Evolutionary conservation across 352 stramenopile species (phyloP).

Genomic region (Phytopythium sindhum): DNA sequence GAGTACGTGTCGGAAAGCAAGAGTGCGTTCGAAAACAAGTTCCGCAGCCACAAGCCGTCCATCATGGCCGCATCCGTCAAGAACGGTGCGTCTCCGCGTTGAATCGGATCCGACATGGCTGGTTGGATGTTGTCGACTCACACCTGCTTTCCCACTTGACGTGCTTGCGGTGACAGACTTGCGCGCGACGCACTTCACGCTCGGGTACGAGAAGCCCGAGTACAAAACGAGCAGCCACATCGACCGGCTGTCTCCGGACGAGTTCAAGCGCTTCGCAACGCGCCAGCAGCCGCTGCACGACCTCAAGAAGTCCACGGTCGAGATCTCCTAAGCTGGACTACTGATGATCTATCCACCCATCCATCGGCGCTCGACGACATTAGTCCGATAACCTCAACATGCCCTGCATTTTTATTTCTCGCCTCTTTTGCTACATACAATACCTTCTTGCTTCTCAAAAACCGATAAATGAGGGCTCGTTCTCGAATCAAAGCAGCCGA

Average conservation of each 20-base stretch:
- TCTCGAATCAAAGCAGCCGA: not conserved
- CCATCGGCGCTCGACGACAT: not conserved
- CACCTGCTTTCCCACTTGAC: not conserved
- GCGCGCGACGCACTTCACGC: conserved; percentile 65
- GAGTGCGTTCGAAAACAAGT: conserved; percentile 69
- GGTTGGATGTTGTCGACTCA: conserved; percentile 2
- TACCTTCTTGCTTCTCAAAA: conserved; percentile 4
- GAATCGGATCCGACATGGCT: not conserved
- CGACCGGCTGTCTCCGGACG: conserved; percentile 37
- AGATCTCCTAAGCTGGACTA: conserved; percentile 38
- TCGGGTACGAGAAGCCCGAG: conserved; percentile 62
- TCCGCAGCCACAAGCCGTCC: conserved; percentile 63
- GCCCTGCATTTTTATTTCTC: not conserved
- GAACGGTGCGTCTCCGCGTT: conserved; percentile 42
- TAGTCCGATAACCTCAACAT: not conserved
- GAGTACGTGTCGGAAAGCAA: conserved; percentile 78
- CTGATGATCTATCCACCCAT: not conserved
- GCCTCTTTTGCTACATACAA: conserved; percentile 2
- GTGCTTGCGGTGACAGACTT: conserved; percentile 37
- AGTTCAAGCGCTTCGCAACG: conserved; percentile 56
- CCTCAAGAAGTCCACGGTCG: conserved; percentile 65
- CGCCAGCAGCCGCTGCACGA: conserved; percentile 46
- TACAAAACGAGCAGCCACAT: conserved; percentile 77
- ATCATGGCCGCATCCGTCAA: conserved; percentile 75
- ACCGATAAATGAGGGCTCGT: conserved; percentile 4